Evolutionary conservation across 2,329 filamentous ascomycete species (phyloP).

Genomic region (Colletotrichum godetiae): DNA sequence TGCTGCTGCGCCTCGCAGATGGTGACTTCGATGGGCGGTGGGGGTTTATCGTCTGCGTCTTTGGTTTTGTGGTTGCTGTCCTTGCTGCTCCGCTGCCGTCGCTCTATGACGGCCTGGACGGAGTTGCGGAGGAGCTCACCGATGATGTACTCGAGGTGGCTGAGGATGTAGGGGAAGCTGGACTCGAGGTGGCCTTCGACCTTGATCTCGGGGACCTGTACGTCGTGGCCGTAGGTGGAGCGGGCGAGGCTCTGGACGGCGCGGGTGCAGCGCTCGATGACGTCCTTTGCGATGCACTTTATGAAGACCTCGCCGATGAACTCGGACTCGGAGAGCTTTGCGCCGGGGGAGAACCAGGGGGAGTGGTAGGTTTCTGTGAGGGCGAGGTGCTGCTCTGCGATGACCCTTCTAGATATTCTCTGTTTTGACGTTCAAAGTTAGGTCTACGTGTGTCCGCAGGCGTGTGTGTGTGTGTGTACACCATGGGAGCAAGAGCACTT

Average conservation of each 20-base stretch:
- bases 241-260: conserved; percentile 80
- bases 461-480: background rate
- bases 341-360: conserved; percentile 87
- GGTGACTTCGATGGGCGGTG: conserved; percentile 88
- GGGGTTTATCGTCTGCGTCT: conserved; percentile 37
- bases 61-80: conserved; percentile 42
- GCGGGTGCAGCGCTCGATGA: conserved; percentile 84
- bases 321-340: conserved; percentile 78
- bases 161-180: conserved; percentile 95
- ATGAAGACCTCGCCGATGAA: conserved; percentile 97
- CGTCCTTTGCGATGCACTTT: conserved; percentile 89
- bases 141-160: conserved; percentile 96
- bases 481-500: conserved; percentile 46
- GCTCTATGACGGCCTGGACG: conserved; percentile 90
- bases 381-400: conserved; percentile 96
- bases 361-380: conserved; percentile 94
- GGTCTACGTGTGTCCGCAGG: background rate
- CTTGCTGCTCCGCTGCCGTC: conserved; percentile 61
- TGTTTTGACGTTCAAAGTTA: conserved; percentile 48
- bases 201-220: conserved; percentile 81
- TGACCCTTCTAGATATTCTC: conserved; percentile 95
- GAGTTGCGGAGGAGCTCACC: conserved; percentile 95
- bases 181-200: conserved; percentile 88
- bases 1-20: conserved; percentile 95
- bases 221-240: conserved; percentile 78